Evolutionary conservation across 106 monocot genomes (phyloP).

Genomic region (Dioscorea alata): DNA sequence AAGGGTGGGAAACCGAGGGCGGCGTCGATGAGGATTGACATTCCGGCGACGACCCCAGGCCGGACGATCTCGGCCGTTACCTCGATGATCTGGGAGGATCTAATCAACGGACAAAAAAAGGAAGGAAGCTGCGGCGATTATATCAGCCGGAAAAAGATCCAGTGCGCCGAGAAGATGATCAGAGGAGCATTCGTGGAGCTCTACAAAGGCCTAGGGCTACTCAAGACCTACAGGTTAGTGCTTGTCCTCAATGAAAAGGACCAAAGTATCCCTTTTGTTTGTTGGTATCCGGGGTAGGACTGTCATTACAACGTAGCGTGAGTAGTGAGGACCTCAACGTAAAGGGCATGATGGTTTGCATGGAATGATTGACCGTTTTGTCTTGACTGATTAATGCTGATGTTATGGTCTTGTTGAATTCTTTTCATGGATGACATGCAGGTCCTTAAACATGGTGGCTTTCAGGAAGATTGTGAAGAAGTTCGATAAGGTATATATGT

Average conservation of each 20-base stretch:
- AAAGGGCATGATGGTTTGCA: too few species aligned
- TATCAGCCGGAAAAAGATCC: constrained; percentile 76
- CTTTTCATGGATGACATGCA: constrained; percentile 23
- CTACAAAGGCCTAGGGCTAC: constrained; percentile 71
- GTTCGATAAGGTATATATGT: constrained; percentile 68
- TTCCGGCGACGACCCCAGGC: constrained; percentile 65
- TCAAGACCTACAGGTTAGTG: constrained; percentile 82
- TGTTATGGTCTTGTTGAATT: too few species aligned
- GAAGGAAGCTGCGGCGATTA: constrained; percentile 53
- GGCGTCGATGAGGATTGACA: constrained; percentile 79
- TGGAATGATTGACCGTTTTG: too few species aligned
- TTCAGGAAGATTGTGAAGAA: constrained; percentile 95
- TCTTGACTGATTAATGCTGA: too few species aligned
- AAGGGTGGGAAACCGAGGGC: constrained; percentile 59
- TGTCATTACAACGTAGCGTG: too few species aligned
- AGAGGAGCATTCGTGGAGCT: constrained; percentile 79
- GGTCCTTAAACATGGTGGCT: constrained; percentile 84
- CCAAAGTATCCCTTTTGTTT: too few species aligned
- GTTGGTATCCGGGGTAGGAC: too few species aligned
- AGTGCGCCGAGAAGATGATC: constrained; percentile 92
- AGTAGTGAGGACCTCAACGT: too few species aligned
- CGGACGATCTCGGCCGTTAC: constrained; percentile 56
- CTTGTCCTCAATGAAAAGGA: not conserved
- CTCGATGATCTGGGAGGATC: constrained; percentile 61
- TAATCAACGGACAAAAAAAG: constrained; percentile 62